These are phyloP conservation scores for Cardamine occulta DNA, from an alignment of 345 rosid species.

Conservation along the genomic window DNA sequence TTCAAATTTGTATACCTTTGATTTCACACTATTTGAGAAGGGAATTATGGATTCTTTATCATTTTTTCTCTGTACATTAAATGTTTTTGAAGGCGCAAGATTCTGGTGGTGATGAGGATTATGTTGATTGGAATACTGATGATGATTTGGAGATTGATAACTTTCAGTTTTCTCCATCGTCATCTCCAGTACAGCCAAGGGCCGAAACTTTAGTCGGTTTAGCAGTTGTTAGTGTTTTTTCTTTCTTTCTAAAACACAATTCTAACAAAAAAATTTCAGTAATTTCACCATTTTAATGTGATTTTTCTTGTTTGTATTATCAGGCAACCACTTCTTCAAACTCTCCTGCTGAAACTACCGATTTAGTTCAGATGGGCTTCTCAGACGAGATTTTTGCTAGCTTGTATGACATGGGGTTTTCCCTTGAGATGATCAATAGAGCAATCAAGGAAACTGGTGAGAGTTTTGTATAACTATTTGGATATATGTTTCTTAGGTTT, in stretches of 20 bases:
- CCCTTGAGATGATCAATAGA: conserved; percentile 31
- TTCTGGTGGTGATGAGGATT: conserved; percentile 22
- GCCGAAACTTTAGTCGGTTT: neutral
- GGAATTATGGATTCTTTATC: neutral
- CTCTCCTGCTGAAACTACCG: conserved; percentile 30
- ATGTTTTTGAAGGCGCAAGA: conserved; percentile 34
- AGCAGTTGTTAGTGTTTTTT: conserved; percentile 1
- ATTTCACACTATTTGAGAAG: neutral
- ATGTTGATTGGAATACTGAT: conserved; percentile 28
- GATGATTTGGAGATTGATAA: conserved; percentile 39
- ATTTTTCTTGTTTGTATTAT: neutral
- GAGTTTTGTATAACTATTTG: neutral
- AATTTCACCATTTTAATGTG: neutral
- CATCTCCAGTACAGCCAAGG: conserved; percentile 16
- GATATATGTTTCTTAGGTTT: conserved; percentile 7
- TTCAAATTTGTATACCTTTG: neutral
- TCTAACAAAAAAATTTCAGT: neutral
- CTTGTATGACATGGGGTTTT: conserved; percentile 37
- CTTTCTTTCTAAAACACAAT: neutral
- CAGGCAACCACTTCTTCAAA: conserved; percentile 29
- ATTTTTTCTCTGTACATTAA: neutral
- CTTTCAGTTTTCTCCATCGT: conserved; percentile 24
- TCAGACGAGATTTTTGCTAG: conserved; percentile 37
- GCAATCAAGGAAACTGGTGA: conserved; percentile 43
- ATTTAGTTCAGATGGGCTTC: conserved; percentile 36